Evolutionary conservation across 192 early-diverging fungal species (phyloP).

Genomic region (Coemansia sp.): DNA sequence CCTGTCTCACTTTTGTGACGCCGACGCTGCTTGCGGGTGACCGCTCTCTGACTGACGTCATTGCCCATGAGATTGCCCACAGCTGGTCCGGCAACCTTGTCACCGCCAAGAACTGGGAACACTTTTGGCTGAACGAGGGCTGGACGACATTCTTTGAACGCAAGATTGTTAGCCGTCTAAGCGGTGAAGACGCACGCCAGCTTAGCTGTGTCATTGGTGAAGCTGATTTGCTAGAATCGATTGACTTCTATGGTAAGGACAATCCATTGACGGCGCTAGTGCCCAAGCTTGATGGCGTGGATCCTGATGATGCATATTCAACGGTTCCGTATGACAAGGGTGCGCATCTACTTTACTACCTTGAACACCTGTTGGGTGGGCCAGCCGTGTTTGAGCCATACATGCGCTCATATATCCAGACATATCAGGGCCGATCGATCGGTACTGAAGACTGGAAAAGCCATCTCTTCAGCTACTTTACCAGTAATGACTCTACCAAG

Average conservation of each 20-base stretch:
- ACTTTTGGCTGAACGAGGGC: conserved; percentile 95
- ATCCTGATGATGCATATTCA: conserved; percentile 83
- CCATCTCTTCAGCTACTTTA: conserved; percentile 79
- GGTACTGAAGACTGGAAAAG: conserved; percentile 86
- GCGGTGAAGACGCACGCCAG: conserved; percentile 75
- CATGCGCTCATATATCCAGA: conserved; percentile 73
- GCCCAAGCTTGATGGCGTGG: conserved; percentile 70
- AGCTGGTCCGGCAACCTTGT: conserved; percentile 90
- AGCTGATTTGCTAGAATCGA: conserved; percentile 70
- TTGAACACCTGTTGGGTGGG: conserved; percentile 88
- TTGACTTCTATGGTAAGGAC: conserved; percentile 65
- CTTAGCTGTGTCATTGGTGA: conserved; percentile 86
- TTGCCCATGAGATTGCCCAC: conserved; percentile 93
- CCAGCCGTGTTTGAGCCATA: conserved; percentile 82
- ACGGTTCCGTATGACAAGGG: conserved; percentile 95
- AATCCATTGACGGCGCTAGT: conserved; percentile 70
- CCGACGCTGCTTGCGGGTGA: conserved; percentile 95
- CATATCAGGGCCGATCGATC: conserved; percentile 86
- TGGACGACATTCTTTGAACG: conserved; percentile 93
- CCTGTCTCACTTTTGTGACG: conserved; percentile 97
- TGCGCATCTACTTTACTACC: conserved; percentile 89
- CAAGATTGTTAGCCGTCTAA: conserved; percentile 79
- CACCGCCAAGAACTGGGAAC: conserved; percentile 78
- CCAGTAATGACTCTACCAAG: conserved; percentile 62
- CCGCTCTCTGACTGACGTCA: conserved; percentile 88